phyloP scores from a whole-genome alignment of 2,329 filamentous ascomycete genomes.

The Tolypocladium paradoxum region DNA sequence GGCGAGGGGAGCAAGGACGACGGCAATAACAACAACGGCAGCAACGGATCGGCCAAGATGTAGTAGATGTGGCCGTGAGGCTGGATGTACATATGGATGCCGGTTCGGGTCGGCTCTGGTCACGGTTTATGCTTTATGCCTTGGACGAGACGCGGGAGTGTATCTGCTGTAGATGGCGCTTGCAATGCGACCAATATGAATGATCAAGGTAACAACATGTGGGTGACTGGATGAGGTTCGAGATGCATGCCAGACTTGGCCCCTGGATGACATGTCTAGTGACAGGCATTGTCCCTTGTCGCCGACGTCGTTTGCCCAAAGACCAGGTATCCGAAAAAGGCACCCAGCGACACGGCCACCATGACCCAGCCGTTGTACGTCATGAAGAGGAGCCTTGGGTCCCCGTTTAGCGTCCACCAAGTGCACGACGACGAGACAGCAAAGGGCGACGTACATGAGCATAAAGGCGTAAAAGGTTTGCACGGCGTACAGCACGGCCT shows the following conservation, averaged over 20 bases:
- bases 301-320: slow-evolving; percentile 64
- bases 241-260: too few species aligned
- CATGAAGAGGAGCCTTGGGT: slow-evolving; percentile 86
- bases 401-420: background rate
- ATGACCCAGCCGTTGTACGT: slow-evolving; percentile 99
- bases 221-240: too few species aligned
- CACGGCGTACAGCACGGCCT: slow-evolving; percentile 74
- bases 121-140: background rate
- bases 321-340: slow-evolving; percentile 75
- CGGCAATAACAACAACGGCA: slow-evolving; percentile 13
- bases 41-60: slow-evolving; percentile 21
- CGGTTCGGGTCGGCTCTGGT: background rate
- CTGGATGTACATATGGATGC: background rate
- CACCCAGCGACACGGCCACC: slow-evolving; percentile 79
- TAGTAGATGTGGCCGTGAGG: slow-evolving; percentile 2
- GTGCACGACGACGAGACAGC: background rate
- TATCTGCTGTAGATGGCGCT: background rate
- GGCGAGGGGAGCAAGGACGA: slow-evolving; percentile 16
- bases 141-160: background rate
- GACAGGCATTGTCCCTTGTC: slow-evolving; percentile 83
- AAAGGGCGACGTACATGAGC: slow-evolving; percentile 67
- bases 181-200: background rate
- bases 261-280: slow-evolving; percentile 42
- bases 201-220: background rate
- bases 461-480: slow-evolving; percentile 99